Base-by-base conservation (phyloP, 2,329 filamentous ascomycete species). In the Didymella pomorum region DNA sequence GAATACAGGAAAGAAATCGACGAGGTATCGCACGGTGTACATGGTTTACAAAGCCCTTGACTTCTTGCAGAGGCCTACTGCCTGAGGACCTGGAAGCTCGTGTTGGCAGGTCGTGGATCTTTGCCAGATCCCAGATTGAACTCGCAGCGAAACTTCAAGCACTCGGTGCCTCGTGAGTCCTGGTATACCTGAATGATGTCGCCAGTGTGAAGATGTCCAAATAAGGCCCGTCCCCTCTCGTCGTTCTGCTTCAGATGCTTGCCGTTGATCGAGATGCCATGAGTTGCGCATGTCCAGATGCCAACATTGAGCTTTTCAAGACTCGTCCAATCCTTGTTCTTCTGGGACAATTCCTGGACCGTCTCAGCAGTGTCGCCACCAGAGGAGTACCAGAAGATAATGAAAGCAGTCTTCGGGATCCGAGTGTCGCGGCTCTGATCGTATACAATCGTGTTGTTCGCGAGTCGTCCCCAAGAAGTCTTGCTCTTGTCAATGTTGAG, bases 381-480 rank as follows among this genome's bases (percentile, higher is more conserved):
- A 28, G 95, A 86, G 6, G 68, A 72, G 52, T 72, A 74, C 62
- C 69, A 76, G 31, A 92, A 82, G 35, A 97, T 80, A 68, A 91
- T 89, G 66, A 97, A 87, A 0, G 91, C 92, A 62, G 89, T 88
- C 71, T 94, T 94, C 1, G 93, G 92, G 33, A 98, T 86, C 16
- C 88, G 88, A 2, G 82, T 83, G 64, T 97, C 92, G 23, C 80
- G 78, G 28, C 76, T 79, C 46, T 88, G 80, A 1, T 84, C 77
- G 68, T 93, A 91, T 2, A 88, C 80, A 28, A 88, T 78, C 0
- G 89, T 94, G 67, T 92, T 93, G 20, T 83, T 81, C 0, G 78
- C 80, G 0, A 86, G 85, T 25, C 94, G 87, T 28, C 94, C 94
- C 87, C 92, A 98, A 0, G 88, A 89, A 0, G 89, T 87, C 64